phyloP scores from a whole-genome alignment of 225 moss, liverwort and hornwort species.

The Thuidium tamariscinum region DNA sequence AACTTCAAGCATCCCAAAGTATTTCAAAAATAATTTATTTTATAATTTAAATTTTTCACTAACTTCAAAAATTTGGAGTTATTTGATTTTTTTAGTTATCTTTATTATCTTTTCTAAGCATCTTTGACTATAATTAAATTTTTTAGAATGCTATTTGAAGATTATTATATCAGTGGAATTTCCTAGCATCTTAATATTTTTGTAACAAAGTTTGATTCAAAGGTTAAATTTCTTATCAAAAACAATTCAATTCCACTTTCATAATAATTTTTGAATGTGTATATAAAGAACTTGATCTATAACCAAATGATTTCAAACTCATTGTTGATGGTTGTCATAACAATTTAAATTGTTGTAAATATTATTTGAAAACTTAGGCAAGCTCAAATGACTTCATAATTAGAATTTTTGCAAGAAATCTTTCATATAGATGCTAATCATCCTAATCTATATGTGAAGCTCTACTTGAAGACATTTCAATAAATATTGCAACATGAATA shows the following conservation, averaged over 20 bases:
- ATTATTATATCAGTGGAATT: neutral
- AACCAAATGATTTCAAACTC: rapidly evolving
- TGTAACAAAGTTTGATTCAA: neutral
- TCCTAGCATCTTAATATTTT: rapidly evolving
- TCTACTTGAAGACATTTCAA: rapidly evolving
- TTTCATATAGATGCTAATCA: neutral
- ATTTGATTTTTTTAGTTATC: too few species aligned
- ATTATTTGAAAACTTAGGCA: neutral
- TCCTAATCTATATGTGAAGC: neutral
- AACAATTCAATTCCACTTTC: neutral
- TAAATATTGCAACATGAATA: neutral
- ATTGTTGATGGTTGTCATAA: neutral
- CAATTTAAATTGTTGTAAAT: neutral
- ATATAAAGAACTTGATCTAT: too few species aligned
- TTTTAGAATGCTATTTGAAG: neutral
- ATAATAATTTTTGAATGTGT: neutral
- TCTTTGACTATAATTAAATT: neutral
- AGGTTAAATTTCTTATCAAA: neutral
- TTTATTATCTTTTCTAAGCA: too few species aligned
- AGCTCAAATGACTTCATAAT: neutral
- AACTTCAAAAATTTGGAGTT: neutral
- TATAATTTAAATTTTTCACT: neutral
- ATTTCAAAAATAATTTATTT: too few species aligned
- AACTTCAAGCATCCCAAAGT: neutral
- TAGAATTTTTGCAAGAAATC: neutral